phyloP scores from a whole-genome alignment of 2,329 filamentous ascomycete genomes.

The Microcyclospora pomicola region DNA sequence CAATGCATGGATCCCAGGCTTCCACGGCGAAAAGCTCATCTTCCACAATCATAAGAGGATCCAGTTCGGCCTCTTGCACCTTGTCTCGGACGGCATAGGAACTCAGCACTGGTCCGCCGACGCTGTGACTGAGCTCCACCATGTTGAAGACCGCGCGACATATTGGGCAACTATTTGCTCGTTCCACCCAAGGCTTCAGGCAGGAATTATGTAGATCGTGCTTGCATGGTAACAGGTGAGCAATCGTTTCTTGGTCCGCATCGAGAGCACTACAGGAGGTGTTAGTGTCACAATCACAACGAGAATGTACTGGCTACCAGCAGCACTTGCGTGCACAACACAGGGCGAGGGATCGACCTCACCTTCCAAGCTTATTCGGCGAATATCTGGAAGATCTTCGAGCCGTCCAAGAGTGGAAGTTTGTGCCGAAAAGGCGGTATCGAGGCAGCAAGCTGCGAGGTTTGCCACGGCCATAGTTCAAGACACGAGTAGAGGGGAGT shows the following conservation, averaged over 20 bases:
- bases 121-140: conserved; percentile 66
- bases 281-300: conserved; percentile 14
- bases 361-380: conserved; percentile 28
- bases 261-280: conserved; percentile 12
- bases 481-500: conserved; percentile 8
- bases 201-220: conserved; percentile 90
- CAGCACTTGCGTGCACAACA: conserved; percentile 14
- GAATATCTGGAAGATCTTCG: conserved; percentile 23
- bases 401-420: conserved; percentile 27
- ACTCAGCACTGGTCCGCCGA: conserved; percentile 49
- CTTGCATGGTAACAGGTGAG: conserved; percentile 60
- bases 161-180: conserved; percentile 95
- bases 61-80: conserved; percentile 80
- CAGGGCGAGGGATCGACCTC: conserved; percentile 20
- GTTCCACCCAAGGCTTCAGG: conserved; percentile 84
- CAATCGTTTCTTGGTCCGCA: conserved; percentile 40
- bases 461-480: conserved; percentile 9
- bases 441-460: too few relatives aligned
- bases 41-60: conserved; percentile 65
- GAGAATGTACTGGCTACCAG: conserved; percentile 18
- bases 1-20: conserved; percentile 56
- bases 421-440: conserved; percentile 10
- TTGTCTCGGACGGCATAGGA: conserved; percentile 62
- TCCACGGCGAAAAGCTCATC: conserved; percentile 45
- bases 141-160: conserved; percentile 84